These are phyloP conservation scores for Agaricales sp. DNA, from an alignment of 1,284 basidiomycete genomes.

Conservation along the genomic window DNA sequence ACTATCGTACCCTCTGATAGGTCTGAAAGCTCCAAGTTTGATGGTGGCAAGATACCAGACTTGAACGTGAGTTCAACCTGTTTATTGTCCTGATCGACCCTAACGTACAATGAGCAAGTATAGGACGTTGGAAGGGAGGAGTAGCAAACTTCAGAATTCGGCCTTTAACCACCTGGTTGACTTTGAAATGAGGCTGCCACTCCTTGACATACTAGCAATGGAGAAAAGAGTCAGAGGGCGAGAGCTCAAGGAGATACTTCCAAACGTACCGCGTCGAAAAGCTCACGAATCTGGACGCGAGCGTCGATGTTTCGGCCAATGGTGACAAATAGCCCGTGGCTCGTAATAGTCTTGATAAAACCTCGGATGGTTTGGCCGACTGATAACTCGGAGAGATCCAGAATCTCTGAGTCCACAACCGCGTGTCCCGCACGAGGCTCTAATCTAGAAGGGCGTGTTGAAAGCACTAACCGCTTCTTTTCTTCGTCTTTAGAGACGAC, in stretches of 20 bases:
- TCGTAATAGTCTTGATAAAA: slow-evolving; percentile 81
- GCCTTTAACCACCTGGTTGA: slow-evolving; percentile 82
- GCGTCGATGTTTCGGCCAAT: slow-evolving; percentile 79
- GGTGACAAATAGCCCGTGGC: slow-evolving; percentile 87
- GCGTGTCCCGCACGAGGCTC: slow-evolving; percentile 35
- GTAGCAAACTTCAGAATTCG: slow-evolving; percentile 61
- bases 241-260: slow-evolving; percentile 7
- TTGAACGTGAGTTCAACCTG: slow-evolving; percentile 87
- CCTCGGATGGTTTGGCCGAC: slow-evolving; percentile 73
- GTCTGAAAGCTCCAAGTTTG: slow-evolving; percentile 40
- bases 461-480: slow-evolving; percentile 66
- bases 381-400: slow-evolving; percentile 54
- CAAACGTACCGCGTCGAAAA: slow-evolving; percentile 74
- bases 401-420: slow-evolving; percentile 64
- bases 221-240: slow-evolving; percentile 10
- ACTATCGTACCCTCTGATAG: slow-evolving; percentile 70
- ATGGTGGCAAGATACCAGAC: slow-evolving; percentile 29
- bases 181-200: slow-evolving; percentile 79
- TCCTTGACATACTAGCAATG: slow-evolving; percentile 84
- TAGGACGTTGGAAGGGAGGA: slow-evolving; percentile 5
- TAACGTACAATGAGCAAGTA: slow-evolving; percentile 9
- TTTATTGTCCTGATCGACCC: slow-evolving; percentile 50
- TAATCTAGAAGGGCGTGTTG: slow-evolving; percentile 67
- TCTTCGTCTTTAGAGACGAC: slow-evolving; percentile 61
- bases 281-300: slow-evolving; percentile 88